Base-by-base conservation (phyloP, 106 monocot species). In the Dendrobium catenatum region DNA sequence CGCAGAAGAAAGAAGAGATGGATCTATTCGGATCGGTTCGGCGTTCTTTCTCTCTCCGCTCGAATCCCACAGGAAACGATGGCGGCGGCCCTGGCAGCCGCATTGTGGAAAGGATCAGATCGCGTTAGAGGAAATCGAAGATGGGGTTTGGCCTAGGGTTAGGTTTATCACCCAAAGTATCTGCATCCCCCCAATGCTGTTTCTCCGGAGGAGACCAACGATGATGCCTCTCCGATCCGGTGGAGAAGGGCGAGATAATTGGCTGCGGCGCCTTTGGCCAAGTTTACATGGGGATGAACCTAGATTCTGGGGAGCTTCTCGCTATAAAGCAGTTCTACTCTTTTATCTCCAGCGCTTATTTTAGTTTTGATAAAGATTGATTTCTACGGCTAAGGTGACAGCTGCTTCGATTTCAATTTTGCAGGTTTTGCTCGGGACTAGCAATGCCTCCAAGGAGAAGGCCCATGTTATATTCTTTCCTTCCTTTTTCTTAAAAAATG, bases 261-360 rank as follows among this genome's bases (percentile, higher is more conserved):
- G 96, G 96, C 1, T 85, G 87, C 59, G 96, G 96, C 16, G 96
- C 96, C 18, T 97, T 94, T 47, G 96, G 96, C 29, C 94, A 92
- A 66, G 94, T 97, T 58, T 97, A 92, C 81, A 94, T 97, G 90
- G 96, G 96, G 4, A 94, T 97, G 96, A 97, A 97, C 81, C 86
- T 97, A 54, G 96, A 97, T 79, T 92, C 96, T 19, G 96, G 96
- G 9, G 94, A 94, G 78, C 89, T 97, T 77, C 86, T 95, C 40
- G 94, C 91, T 18, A 87, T 95, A 6, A 95, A 95, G 59, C 91
- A 95, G 94, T 91, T 95, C n/a, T 76, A 44, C 24, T 49, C 6
- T 80, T 15, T 0, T 48, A 33, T 68, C 42, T 40, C 64, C 37
- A 6, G 5, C 2, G 27, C 4, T 70, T 44, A 6, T 40, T 80